phyloP scores from a whole-genome alignment of 495 filamentous ascomycete species.

The Neurospora terricola region DNA sequence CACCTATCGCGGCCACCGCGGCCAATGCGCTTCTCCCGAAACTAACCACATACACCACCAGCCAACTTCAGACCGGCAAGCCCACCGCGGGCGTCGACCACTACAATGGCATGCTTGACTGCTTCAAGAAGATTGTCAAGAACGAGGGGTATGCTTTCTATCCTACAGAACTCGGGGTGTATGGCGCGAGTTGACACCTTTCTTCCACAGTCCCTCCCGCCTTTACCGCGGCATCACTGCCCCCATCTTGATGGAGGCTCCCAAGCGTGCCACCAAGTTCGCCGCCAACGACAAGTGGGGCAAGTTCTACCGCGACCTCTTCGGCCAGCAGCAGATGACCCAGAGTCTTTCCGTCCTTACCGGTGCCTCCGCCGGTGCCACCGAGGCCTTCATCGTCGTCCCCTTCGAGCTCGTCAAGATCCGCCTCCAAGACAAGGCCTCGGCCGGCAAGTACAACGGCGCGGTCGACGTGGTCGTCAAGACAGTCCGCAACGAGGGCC shows the following conservation, averaged over 20 bases:
- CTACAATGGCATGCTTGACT: constrained; percentile 97
- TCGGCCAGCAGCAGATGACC: constrained; percentile 77
- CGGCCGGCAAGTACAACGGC: constrained; percentile 88
- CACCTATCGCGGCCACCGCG: not conserved
- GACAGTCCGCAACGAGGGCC: constrained; percentile 74
- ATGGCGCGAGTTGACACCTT: constrained; percentile 6
- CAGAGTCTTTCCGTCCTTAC: constrained; percentile 84
- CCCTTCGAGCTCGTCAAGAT: constrained; percentile 96
- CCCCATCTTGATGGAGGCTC: constrained; percentile 96
- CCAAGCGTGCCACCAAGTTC: constrained; percentile 97
- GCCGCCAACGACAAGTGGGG: constrained; percentile 98
- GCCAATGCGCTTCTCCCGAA: constrained; percentile 1
- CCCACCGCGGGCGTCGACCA: constrained; percentile 54
- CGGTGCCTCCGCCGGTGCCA: constrained; percentile 88
- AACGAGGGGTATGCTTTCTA: constrained; percentile 67
- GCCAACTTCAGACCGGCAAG: constrained; percentile 75
- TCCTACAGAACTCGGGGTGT: not conserved
- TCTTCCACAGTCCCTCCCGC: constrained; percentile 56
- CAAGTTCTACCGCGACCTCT: constrained; percentile 73
- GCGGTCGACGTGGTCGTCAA: constrained; percentile 79
- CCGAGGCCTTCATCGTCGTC: constrained; percentile 83
- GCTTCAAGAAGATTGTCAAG: constrained; percentile 89
- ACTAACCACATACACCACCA: constrained; percentile 30
- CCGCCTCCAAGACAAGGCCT: constrained; percentile 87
- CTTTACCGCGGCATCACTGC: constrained; percentile 93